Percentiles rank a stretch among this genome's conserved stretches.
Evolutionary conservation across 2,329 filamentous ascomycete species (phyloP).

Genomic region (Escovopsis sp.): DNA sequence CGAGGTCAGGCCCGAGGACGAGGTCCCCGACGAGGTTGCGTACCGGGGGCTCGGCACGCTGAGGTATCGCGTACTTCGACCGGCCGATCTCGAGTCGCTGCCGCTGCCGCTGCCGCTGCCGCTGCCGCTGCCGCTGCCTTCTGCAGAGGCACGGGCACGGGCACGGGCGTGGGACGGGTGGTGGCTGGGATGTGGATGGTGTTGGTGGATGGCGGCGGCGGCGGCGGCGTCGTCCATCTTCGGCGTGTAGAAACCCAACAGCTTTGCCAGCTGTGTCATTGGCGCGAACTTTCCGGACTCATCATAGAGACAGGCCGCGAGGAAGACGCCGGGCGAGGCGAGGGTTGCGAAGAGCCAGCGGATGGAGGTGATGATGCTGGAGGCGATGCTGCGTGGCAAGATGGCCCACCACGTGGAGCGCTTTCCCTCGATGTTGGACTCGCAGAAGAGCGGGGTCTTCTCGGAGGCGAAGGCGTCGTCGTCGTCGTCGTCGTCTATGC

Average conservation of each 20-base stretch:
- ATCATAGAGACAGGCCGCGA: slow-evolving; percentile 72
- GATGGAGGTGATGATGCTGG: slow-evolving; percentile 58
- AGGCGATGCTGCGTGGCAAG: slow-evolving; percentile 54
- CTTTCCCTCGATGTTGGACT: slow-evolving; percentile 18
- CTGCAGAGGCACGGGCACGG: slow-evolving; percentile 10
- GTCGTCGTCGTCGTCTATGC: slow-evolving; percentile 17
- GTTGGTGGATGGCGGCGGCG: no score
- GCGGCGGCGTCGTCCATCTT: slow-evolving; percentile 29
- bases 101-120: no score
- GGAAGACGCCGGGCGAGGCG: slow-evolving; percentile 64
- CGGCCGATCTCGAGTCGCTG: background rate
- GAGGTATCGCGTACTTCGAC: slow-evolving; percentile 13
- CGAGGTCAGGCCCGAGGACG: slow-evolving; percentile 52
- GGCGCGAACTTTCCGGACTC: slow-evolving; percentile 65
- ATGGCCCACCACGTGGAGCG: slow-evolving; percentile 34
- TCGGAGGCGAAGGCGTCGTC: slow-evolving; percentile 32
- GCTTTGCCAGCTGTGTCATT: slow-evolving; percentile 53
- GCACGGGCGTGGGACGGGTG: no score
- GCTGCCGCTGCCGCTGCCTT: no score
- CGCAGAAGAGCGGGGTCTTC: slow-evolving; percentile 45
- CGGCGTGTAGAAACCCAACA: slow-evolving; percentile 35
- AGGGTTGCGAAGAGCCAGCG: slow-evolving; percentile 66
- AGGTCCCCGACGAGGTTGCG: slow-evolving; percentile 20
- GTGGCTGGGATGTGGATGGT: no score
- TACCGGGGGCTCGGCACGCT: slow-evolving; percentile 12